A percentile compares a stretch with the other conserved stretches of the same genome.
Conservation (phyloP, 1,139 yeast genomes). For the Candida sojae region DNA sequence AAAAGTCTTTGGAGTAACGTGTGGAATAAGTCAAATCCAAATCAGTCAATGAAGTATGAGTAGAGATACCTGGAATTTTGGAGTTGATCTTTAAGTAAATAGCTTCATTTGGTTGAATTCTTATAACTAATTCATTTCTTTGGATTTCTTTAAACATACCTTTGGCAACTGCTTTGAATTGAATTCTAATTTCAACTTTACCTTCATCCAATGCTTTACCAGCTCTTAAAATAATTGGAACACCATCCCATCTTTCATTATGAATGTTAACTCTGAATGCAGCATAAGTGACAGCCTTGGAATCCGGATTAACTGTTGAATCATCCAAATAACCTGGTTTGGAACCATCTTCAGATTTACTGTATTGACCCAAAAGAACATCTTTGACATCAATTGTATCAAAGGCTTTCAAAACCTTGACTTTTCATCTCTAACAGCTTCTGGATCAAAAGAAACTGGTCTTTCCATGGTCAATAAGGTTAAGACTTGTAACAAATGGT, state of each 20-base stretch:
- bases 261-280: slow-evolving; percentile 76
- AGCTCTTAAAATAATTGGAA: slow-evolving; percentile 92
- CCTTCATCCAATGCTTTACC: slow-evolving; percentile 94
- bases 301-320: slow-evolving; percentile 78
- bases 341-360: slow-evolving; percentile 77
- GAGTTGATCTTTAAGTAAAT: slow-evolving; percentile 89
- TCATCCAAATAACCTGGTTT: slow-evolving; percentile 94
- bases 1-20: slow-evolving; percentile 78
- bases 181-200: slow-evolving; percentile 92
- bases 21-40: slow-evolving; percentile 83
- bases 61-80: slow-evolving; percentile 89
- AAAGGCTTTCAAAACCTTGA: slow-evolving; percentile 83
- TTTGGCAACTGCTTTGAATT: slow-evolving; percentile 80
- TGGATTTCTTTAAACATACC: slow-evolving; percentile 84
- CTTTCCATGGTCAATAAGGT: slow-evolving; percentile 94
- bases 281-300: slow-evolving; percentile 91
- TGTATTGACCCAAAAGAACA: slow-evolving; percentile 85
- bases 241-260: slow-evolving; percentile 98
- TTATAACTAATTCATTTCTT: slow-evolving; percentile 88
- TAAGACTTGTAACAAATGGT: slow-evolving; percentile 90
- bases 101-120: slow-evolving; percentile 95
- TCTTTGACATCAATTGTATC: slow-evolving; percentile 66
- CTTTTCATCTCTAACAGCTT: slow-evolving; percentile 94
- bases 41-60: slow-evolving; percentile 81
- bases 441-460: slow-evolving; percentile 87